Evolutionary conservation across 2,329 filamentous ascomycete genomes (phyloP).

Genomic region (Dothideomycetidae sp.): DNA sequence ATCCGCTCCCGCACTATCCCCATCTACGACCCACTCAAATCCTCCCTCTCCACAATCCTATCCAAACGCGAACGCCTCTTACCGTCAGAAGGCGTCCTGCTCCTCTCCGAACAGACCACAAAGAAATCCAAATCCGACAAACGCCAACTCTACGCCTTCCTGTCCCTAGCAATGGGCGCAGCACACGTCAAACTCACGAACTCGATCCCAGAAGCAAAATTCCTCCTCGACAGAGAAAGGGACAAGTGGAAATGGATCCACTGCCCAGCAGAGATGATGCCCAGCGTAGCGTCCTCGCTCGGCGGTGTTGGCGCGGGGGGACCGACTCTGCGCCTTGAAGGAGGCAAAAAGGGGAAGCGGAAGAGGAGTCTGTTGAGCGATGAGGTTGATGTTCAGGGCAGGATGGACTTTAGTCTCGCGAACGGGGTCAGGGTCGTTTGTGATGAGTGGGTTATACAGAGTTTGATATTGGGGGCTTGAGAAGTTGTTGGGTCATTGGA

Average conservation of each 20-base stretch:
- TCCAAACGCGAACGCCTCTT: conserved; percentile 25
- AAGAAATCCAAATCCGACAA: conserved; percentile 39
- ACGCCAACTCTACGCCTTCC: conserved; percentile 61
- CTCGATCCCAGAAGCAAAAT: conserved; percentile 51
- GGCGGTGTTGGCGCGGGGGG: conserved; percentile 20
- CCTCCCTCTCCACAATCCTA: conserved; percentile 45
- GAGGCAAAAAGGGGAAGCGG: conserved; percentile 31
- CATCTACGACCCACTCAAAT: conserved; percentile 43
- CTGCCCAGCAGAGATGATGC: conserved; percentile 47
- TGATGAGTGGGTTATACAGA: conserved; percentile 84
- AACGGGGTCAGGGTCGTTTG: conserved; percentile 53
- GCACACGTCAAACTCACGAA: conserved; percentile 48
- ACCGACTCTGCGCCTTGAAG: conserved; percentile 13
- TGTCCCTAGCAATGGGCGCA: conserved; percentile 66
- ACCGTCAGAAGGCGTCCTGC: conserved; percentile 50
- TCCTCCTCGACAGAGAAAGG: conserved; percentile 39
- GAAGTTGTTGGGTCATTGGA: too few species aligned
- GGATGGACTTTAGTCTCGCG: conserved; percentile 24
- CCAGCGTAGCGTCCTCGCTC: conserved; percentile 39
- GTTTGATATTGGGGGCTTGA: conserved; percentile 76
- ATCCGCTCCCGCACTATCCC: conserved; percentile 58
- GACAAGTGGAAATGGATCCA: conserved; percentile 65
- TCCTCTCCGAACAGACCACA: conserved; percentile 49
- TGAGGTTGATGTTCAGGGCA: conserved; percentile 18
- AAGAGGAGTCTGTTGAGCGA: conserved; percentile 19